Percentiles rank a stretch among this genome's conserved stretches.
phyloP scores from a whole-genome alignment of 768 basidiomycete species.

The Clavulina sp. region DNA sequence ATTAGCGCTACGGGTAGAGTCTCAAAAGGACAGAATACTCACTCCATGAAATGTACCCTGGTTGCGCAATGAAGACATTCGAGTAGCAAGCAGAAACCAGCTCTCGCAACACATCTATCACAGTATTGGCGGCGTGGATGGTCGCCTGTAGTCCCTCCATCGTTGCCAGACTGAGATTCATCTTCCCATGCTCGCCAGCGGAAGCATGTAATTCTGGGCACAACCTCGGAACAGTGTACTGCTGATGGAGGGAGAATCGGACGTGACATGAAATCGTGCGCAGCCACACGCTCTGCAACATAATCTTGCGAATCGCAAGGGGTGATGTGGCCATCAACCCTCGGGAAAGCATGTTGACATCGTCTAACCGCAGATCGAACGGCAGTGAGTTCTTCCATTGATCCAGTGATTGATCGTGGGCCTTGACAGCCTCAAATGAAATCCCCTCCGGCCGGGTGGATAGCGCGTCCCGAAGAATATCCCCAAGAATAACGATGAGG shows the following conservation, averaged over 20 bases:
- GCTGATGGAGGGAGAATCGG: conserved; percentile 69
- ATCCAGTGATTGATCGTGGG: conserved; percentile 50
- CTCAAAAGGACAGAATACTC: conserved; percentile 26
- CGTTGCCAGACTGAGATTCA: neutral
- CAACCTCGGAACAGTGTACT: conserved; percentile 14
- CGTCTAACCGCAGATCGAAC: conserved; percentile 50
- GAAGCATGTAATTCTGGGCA: neutral
- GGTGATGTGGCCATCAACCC: conserved; percentile 13
- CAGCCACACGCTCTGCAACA: neutral
- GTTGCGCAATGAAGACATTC: conserved; percentile 49
- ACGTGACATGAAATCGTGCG: conserved; percentile 51
- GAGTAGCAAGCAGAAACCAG: conserved; percentile 59
- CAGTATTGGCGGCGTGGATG: conserved; percentile 55
- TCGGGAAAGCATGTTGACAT: neutral
- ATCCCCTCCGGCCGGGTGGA: conserved; percentile 73
- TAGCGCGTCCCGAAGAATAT: conserved; percentile 72
- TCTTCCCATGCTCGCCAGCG: neutral
- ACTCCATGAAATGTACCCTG: conserved; percentile 72
- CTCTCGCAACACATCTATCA: conserved; percentile 62
- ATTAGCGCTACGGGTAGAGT: neutral
- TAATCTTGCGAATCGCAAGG: conserved; percentile 23
- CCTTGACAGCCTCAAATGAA: conserved; percentile 52
- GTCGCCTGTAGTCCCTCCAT: conserved; percentile 40
- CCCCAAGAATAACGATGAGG: conserved; percentile 30
- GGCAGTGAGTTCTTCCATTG: conserved; percentile 71